Evolutionary conservation across 2,329 filamentous ascomycete genomes (phyloP).

Genomic region (Laburnicola sp.): DNA sequence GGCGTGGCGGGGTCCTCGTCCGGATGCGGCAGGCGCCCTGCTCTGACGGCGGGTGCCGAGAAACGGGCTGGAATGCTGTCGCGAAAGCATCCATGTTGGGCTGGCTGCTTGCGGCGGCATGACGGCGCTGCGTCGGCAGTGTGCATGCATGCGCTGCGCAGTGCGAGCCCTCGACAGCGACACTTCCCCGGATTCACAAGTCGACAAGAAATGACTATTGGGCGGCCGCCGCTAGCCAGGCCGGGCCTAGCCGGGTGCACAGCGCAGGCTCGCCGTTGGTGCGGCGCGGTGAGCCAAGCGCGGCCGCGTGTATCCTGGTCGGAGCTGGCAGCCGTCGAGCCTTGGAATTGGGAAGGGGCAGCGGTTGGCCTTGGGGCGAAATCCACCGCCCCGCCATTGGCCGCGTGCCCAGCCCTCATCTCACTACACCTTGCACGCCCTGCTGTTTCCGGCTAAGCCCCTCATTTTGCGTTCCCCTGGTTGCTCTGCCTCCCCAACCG

Average conservation of each 20-base stretch:
- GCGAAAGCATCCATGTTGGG: too few species aligned
- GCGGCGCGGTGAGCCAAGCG: constrained; percentile 9
- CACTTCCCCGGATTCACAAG: constrained; percentile 45
- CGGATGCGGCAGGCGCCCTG: too few species aligned
- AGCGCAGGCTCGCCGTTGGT: constrained; percentile 28
- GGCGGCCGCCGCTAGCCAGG: constrained; percentile 19
- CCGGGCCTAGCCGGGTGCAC: constrained; percentile 21
- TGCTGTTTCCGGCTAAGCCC: constrained; percentile 12
- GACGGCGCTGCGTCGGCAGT: too few species aligned
- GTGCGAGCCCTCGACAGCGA: too few species aligned
- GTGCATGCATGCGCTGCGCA: neutral
- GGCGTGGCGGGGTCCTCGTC: too few species aligned
- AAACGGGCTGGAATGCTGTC: too few species aligned
- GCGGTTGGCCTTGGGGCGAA: constrained; percentile 11
- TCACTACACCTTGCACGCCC: neutral
- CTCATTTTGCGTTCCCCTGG: constrained; percentile 40
- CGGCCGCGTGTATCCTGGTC: constrained; percentile 11
- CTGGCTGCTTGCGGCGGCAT: neutral
- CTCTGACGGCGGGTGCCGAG: too few species aligned
- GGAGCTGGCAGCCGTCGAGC: too few species aligned
- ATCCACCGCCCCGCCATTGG: constrained; percentile 15
- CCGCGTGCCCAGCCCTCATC: constrained; percentile 22
- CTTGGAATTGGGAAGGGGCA: constrained; percentile 18
- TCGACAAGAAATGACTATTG: too few species aligned
- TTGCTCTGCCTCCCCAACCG: constrained; percentile 30